Percentiles rank a stretch among this genome's conserved stretches.
Conservation (phyloP, 257 asterid species). For the Capsicum pubescens region DNA sequence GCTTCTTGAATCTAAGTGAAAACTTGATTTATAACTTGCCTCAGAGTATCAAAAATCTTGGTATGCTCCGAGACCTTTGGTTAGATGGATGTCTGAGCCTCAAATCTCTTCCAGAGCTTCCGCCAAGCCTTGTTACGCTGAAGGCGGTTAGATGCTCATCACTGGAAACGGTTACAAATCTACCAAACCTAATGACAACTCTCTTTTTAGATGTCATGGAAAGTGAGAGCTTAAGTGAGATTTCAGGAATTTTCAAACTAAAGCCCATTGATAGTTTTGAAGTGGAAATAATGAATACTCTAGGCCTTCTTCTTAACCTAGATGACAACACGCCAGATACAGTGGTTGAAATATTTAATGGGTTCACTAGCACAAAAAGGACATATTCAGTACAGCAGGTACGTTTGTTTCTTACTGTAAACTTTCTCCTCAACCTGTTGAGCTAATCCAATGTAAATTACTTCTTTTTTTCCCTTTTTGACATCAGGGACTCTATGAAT, state of each 20-base stretch:
- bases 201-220: slow-evolving; percentile 24
- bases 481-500: slow-evolving; percentile 34
- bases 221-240: slow-evolving; percentile 28
- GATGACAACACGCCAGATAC: neutral
- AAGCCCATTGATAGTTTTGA: slow-evolving; percentile 26
- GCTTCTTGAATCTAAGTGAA: slow-evolving; percentile 33
- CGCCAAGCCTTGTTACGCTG: slow-evolving; percentile 8
- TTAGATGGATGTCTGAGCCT: slow-evolving; percentile 27
- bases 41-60: slow-evolving; percentile 21
- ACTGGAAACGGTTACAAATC: slow-evolving; percentile 31
- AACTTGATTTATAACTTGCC: slow-evolving; percentile 29
- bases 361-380: slow-evolving; percentile 27
- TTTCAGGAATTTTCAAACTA: slow-evolving; percentile 34
- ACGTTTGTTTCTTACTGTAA: neutral
- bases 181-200: slow-evolving; percentile 31
- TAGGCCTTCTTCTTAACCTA: slow-evolving; percentile 4
- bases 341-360: slow-evolving; percentile 27
- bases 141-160: slow-evolving; percentile 28
- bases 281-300: slow-evolving; percentile 20
- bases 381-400: slow-evolving; percentile 22
- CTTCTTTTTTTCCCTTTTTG: neutral
- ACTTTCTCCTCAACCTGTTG: slow-evolving; percentile 6
- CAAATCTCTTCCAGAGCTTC: slow-evolving; percentile 34
- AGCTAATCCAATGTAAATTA: neutral
- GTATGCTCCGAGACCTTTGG: slow-evolving; percentile 32